These are phyloP conservation scores for Vitis rotundifolia DNA, from an alignment of 164 flowering plant species.

Conservation along the genomic window DNA sequence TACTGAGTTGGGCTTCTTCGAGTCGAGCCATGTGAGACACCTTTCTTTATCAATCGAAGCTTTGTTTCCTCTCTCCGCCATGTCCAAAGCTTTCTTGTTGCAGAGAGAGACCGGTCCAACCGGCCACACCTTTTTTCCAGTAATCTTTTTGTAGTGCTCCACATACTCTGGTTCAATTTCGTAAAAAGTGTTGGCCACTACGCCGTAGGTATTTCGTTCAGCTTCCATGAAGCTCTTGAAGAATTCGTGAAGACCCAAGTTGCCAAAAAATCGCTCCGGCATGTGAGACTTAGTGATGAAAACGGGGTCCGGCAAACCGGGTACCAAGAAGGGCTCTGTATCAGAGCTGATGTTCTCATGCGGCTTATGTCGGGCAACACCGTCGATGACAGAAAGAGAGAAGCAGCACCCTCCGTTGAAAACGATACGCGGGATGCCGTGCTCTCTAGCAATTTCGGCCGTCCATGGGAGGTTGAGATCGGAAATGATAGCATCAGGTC, in stretches of 20 bases:
- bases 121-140: background rate
- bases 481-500: slow-evolving; percentile 6
- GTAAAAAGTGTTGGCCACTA: background rate
- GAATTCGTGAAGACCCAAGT: background rate
- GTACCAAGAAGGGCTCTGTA: slow-evolving; percentile 6
- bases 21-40: slow-evolving; percentile 2
- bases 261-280: background rate
- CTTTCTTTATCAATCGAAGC: background rate
- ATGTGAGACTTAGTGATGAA: slow-evolving; percentile 7
- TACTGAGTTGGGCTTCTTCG: slow-evolving; percentile 1
- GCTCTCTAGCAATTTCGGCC: background rate
- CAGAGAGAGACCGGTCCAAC: background rate
- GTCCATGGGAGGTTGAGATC: slow-evolving; percentile 13
- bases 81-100: background rate
- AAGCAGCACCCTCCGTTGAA: slow-evolving; percentile 6
- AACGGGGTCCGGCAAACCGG: slow-evolving; percentile 5
- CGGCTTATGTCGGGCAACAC: background rate
- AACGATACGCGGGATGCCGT: slow-evolving; percentile 7
- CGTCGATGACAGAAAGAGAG: background rate
- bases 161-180: background rate
- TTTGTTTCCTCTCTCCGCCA: background rate
- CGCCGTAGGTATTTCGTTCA: background rate
- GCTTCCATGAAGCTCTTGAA: background rate
- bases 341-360: background rate
- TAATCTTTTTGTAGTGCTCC: background rate